These are phyloP conservation scores for Apiotrichum porosum DNA, from an alignment of 1,284 basidiomycete species.

Conservation along the genomic window DNA sequence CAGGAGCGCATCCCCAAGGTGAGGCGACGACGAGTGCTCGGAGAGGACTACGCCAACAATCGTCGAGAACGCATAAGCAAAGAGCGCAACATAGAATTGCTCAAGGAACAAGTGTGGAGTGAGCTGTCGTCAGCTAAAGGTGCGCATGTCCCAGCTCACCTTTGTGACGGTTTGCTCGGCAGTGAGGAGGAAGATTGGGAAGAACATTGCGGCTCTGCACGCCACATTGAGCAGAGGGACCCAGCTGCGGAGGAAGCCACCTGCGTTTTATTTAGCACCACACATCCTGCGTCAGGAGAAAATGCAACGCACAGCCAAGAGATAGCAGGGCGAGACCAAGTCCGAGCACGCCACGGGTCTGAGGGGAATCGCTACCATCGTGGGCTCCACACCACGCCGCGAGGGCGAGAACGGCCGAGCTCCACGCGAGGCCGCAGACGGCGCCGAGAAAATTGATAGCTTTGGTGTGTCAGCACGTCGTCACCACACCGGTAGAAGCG, in stretches of 20 bases:
- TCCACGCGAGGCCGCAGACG: conserved; percentile 36
- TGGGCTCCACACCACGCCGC: conserved; percentile 30
- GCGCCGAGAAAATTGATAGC: conserved; percentile 25
- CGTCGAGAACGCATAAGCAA: conserved; percentile 38
- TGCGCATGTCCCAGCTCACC: conserved; percentile 13
- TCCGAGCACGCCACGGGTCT: conserved; percentile 32
- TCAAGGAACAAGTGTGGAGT: conserved; percentile 27
- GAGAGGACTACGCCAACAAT: conserved; percentile 28
- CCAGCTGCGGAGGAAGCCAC: conserved; percentile 39
- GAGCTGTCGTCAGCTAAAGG: neutral
- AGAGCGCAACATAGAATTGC: conserved; percentile 40
- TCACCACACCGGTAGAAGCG: neutral
- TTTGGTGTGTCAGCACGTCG: neutral
- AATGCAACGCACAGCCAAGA: conserved; percentile 29
- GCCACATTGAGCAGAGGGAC: conserved; percentile 37
- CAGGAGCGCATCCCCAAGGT: conserved; percentile 24
- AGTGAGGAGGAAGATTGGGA: conserved; percentile 44
- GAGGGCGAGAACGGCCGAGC: conserved; percentile 35
- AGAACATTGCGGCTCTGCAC: conserved; percentile 43
- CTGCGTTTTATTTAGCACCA: conserved; percentile 13
- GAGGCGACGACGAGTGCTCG: conserved; percentile 23
- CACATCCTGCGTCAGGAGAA: too few species aligned
- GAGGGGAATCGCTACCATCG: conserved; percentile 30
- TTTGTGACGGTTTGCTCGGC: conserved; percentile 26
- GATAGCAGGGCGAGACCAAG: conserved; percentile 38